These are phyloP conservation scores for Eucalyptus victrix DNA, from an alignment of 345 rosid genomes.

Conservation along the genomic window DNA sequence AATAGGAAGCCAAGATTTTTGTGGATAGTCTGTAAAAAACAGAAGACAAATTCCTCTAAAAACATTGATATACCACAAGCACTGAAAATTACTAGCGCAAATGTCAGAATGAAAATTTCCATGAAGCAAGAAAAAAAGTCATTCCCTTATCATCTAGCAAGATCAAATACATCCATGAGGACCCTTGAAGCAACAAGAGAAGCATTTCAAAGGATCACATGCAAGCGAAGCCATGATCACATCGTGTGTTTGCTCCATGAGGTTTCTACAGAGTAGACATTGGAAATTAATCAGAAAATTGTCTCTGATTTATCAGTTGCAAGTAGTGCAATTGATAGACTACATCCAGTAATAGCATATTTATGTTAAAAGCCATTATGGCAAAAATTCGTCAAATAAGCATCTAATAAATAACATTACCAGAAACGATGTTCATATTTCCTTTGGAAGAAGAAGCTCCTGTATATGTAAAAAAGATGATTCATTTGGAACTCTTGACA, in stretches of 20 bases:
- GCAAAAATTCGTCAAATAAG: too few relatives aligned
- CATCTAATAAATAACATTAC: too few relatives aligned
- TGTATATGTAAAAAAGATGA: too few relatives aligned
- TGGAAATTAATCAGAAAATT: not conserved
- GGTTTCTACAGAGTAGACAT: not conserved
- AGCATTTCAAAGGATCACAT: not conserved
- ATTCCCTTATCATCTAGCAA: not conserved
- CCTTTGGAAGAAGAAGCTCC: too few relatives aligned
- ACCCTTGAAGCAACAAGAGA: not conserved
- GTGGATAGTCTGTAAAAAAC: not conserved
- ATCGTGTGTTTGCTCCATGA: not conserved
- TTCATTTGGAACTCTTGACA: too few relatives aligned
- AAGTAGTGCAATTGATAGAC: not conserved
- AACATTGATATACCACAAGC: not conserved
- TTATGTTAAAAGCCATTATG: too few relatives aligned
- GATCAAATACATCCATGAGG: not conserved
- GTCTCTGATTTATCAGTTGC: not conserved
- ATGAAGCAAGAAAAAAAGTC: not conserved
- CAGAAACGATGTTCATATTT: too few relatives aligned
- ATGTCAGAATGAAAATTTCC: not conserved
- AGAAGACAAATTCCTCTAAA: not conserved
- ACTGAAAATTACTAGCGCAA: not conserved
- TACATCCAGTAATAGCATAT: not conserved
- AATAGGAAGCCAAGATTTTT: not conserved
- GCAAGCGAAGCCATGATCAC: not conserved